Evolutionary conservation across 495 filamentous ascomycete species (phyloP).

Genomic region (Hyaloscypha finlandica): DNA sequence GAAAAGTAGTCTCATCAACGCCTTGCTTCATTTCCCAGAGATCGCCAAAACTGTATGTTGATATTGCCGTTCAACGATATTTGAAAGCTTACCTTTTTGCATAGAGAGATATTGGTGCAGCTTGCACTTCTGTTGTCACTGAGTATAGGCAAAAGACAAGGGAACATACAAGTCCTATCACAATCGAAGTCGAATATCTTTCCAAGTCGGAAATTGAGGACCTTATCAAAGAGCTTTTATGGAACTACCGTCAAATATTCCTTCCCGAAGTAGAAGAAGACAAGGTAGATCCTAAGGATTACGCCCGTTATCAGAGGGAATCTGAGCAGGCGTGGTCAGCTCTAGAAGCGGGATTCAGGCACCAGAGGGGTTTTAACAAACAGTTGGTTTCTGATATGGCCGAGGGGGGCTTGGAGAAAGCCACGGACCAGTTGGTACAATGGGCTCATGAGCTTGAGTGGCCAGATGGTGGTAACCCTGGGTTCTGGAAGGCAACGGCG

Average conservation of each 20-base stretch:
- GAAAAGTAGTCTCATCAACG: slow-evolving; percentile 36
- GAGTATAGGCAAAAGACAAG: slow-evolving; percentile 31
- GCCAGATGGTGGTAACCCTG: slow-evolving; percentile 29
- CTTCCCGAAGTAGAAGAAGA: slow-evolving; percentile 26
- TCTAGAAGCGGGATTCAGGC: slow-evolving; percentile 30
- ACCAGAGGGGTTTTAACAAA: slow-evolving; percentile 25
- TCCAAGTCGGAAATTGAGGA: slow-evolving; percentile 28
- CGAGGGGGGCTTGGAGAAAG: slow-evolving; percentile 25
- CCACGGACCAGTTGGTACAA: slow-evolving; percentile 20
- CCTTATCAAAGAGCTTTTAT: slow-evolving; percentile 32
- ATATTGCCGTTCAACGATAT: slow-evolving; percentile 4
- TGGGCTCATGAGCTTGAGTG: slow-evolving; percentile 31
- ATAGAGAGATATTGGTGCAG: slow-evolving; percentile 31
- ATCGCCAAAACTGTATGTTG: slow-evolving; percentile 32
- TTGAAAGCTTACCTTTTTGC: not conserved
- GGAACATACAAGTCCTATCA: slow-evolving; percentile 29
- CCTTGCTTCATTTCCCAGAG: slow-evolving; percentile 33
- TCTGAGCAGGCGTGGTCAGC: slow-evolving; percentile 32
- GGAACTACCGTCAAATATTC: slow-evolving; percentile 32
- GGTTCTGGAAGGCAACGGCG: slow-evolving; percentile 34
- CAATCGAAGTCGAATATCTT: slow-evolving; percentile 34
- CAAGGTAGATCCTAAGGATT: slow-evolving; percentile 23
- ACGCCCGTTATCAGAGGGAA: slow-evolving; percentile 20
- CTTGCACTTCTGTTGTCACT: slow-evolving; percentile 34
- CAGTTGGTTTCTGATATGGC: slow-evolving; percentile 27